Evolutionary conservation across 1,139 yeast species (phyloP).

Genomic region (Sugiyamaella sp.): DNA sequence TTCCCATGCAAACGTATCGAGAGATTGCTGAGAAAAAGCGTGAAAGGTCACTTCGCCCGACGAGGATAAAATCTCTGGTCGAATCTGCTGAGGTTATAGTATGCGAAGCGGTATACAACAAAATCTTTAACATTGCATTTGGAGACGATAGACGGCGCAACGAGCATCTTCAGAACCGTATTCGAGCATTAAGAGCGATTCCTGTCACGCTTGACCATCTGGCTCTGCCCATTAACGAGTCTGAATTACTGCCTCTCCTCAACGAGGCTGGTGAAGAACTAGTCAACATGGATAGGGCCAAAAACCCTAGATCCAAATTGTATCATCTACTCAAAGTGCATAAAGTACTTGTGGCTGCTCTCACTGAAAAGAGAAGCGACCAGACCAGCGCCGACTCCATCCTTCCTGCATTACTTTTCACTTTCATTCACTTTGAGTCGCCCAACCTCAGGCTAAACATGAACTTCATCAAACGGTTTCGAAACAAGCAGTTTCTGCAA

Average conservation of each 20-base stretch:
- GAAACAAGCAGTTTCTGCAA: constrained; percentile 50
- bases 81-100: constrained; percentile 48
- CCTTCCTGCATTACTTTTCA: constrained; percentile 57
- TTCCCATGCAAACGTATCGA: constrained; percentile 39
- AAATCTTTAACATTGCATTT: constrained; percentile 39
- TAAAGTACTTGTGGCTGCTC: constrained; percentile 43
- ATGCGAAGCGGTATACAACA: constrained; percentile 47
- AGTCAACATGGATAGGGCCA: constrained; percentile 33
- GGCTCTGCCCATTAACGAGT: constrained; percentile 33
- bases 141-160: constrained; percentile 38
- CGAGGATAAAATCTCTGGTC: constrained; percentile 39
- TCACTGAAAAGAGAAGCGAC: constrained; percentile 32
- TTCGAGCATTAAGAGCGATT: constrained; percentile 35
- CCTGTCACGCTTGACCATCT: constrained; percentile 36
- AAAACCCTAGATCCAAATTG: constrained; percentile 48
- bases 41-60: constrained; percentile 33
- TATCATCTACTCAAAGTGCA: constrained; percentile 47
- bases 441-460: constrained; percentile 54
- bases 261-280: constrained; percentile 29
- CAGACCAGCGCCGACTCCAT: constrained; percentile 52
- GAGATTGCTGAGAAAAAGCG: constrained; percentile 41
- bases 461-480: constrained; percentile 57
- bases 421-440: constrained; percentile 50
- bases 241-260: constrained; percentile 25
- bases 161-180: constrained; percentile 35